Conservation (phyloP, 208 protist species). For the Leishmania turanica region DNA sequence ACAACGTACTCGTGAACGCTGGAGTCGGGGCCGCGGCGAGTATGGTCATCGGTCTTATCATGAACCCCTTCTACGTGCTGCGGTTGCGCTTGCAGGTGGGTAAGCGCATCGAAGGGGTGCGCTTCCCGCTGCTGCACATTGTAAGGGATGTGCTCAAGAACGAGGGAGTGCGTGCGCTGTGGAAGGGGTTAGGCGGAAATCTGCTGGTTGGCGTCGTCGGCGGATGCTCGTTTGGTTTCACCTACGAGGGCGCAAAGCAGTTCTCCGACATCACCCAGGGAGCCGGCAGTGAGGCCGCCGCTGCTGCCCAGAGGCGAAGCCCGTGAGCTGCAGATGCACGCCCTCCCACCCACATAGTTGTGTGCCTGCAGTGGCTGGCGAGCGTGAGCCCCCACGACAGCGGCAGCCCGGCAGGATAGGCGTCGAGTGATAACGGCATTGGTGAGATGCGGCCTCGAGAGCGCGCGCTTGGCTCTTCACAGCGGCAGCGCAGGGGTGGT, state of each 20-base stretch:
- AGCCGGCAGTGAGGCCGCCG: not conserved
- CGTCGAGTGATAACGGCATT: not conserved
- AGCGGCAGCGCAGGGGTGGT: not conserved
- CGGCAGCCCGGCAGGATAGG: not conserved
- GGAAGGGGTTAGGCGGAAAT: constrained; percentile 74
- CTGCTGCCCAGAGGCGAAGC: not conserved
- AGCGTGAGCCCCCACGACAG: not conserved
- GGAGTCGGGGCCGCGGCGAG: constrained; percentile 62
- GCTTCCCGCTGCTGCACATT: constrained; percentile 52
- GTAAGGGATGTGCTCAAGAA: constrained; percentile 47
- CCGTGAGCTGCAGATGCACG: not conserved
- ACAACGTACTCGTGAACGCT: constrained; percentile 78
- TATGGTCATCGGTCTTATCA: constrained; percentile 60
- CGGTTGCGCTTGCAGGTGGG: constrained; percentile 71
- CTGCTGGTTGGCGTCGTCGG: constrained; percentile 64
- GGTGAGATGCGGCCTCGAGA: not conserved
- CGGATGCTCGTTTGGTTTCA: constrained; percentile 75
- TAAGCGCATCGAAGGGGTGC: constrained; percentile 34
- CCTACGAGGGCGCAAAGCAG: constrained; percentile 81
- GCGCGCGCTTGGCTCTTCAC: not conserved
- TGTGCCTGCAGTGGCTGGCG: not conserved
- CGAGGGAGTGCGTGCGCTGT: constrained; percentile 69
- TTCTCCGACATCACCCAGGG: constrained; percentile 64
- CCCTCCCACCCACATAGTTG: not conserved
- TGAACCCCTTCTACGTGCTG: constrained; percentile 87